These are phyloP conservation scores for Exobasidium rhododendri DNA, from an alignment of 1,284 basidiomycete genomes.

Conservation along the genomic window DNA sequence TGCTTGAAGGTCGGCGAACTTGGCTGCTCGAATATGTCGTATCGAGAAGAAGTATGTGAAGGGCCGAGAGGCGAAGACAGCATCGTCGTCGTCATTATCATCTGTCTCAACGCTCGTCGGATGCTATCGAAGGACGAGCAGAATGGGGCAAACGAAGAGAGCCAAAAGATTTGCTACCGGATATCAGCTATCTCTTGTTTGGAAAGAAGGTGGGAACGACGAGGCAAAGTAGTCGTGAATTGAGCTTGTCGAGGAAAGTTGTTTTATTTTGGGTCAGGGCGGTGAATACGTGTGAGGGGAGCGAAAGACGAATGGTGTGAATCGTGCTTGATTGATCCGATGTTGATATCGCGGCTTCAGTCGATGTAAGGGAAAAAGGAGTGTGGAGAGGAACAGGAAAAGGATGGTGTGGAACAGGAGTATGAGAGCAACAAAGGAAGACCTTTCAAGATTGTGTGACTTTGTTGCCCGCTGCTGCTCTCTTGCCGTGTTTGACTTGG, in stretches of 20 bases:
- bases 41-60: conserved; percentile 9
- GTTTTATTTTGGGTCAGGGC: no score
- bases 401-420: no score
- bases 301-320: no score
- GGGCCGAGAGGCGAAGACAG: neutral
- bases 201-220: neutral
- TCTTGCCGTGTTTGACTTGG: neutral
- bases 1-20: conserved; percentile 30
- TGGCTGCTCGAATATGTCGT: conserved; percentile 34
- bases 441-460: no score
- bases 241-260: no score
- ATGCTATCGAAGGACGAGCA: no score
- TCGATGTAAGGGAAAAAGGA: no score
- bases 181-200: neutral
- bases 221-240: neutral
- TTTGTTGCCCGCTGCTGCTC: neutral
- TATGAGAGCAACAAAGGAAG: no score
- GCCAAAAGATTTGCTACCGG: neutral
- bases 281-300: no score
- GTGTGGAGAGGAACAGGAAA: no score
- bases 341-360: no score
- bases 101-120: neutral
- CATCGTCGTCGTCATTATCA: neutral
- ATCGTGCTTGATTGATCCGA: no score
- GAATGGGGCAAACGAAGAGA: neutral